Conservation (phyloP, 768 basidiomycete species). For the Calocybe cyanea region DNA sequence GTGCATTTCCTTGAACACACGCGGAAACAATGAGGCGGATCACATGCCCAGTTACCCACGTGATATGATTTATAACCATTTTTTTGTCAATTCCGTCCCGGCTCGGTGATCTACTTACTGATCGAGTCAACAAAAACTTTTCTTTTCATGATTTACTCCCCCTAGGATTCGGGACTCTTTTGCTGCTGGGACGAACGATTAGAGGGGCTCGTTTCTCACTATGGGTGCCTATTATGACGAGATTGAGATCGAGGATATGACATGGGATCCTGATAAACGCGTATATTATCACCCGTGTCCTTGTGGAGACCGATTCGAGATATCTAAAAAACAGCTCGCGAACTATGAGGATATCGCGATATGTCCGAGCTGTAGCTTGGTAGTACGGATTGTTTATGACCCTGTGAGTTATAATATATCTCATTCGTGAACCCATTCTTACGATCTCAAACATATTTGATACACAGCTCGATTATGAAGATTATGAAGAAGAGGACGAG, state of each 20-base stretch:
- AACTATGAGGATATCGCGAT: constrained; percentile 92
- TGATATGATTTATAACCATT: no score
- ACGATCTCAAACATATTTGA: constrained; percentile 7
- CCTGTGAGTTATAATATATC: constrained; percentile 57
- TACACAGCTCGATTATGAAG: constrained; percentile 84
- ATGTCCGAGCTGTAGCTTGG: constrained; percentile 93
- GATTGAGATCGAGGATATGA: constrained; percentile 96
- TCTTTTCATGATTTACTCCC: no score
- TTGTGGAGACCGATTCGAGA: constrained; percentile 97
- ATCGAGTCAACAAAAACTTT: no score
- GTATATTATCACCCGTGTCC: constrained; percentile 98
- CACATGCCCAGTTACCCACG: not conserved
- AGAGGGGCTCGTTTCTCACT: not conserved
- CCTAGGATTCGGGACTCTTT: no score
- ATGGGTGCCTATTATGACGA: constrained; percentile 96
- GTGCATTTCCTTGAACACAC: no score
- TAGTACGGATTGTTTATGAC: constrained; percentile 92
- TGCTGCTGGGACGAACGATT: no score
- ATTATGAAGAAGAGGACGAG: constrained; percentile 57
- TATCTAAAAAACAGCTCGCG: constrained; percentile 77
- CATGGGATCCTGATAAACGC: constrained; percentile 75
- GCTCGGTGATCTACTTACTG: no score
- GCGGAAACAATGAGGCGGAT: no score
- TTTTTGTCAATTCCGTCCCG: no score
- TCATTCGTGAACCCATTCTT: constrained; percentile 6